Conservation (phyloP, 129 eudicot species). For the Pulicaria dysenterica region DNA sequence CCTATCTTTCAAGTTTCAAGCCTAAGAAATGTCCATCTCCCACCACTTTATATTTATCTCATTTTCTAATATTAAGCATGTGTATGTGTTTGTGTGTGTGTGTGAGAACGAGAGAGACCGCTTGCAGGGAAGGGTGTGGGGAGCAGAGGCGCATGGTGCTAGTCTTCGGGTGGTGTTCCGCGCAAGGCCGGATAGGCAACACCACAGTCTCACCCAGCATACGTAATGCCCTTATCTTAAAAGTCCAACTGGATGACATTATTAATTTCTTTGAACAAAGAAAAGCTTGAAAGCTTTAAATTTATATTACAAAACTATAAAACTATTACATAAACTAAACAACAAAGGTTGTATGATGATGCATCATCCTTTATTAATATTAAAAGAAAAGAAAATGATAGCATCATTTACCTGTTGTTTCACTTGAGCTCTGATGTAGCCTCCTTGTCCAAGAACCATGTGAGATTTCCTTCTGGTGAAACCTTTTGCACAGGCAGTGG, state of each 20-base stretch:
- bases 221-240: neutral
- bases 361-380: constrained; percentile 5
- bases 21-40: too few relatives aligned
- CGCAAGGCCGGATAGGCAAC: too few relatives aligned
- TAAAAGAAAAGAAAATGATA: neutral
- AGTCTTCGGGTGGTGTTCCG: too few relatives aligned
- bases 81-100: too few relatives aligned
- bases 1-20: too few relatives aligned
- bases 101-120: too few relatives aligned
- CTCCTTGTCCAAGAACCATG: constrained; percentile 73
- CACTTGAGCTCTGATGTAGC: constrained; percentile 54
- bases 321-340: constrained; percentile 20
- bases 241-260: neutral
- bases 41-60: too few relatives aligned
- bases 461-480: constrained; percentile 58
- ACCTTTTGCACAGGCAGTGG: constrained; percentile 71
- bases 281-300: neutral
- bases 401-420: constrained; percentile 7
- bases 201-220: too few relatives aligned
- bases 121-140: too few relatives aligned
- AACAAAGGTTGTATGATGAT: constrained; percentile 25
- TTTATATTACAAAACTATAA: neutral
- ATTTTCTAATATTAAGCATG: too few relatives aligned
- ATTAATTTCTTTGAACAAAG: neutral
- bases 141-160: too few relatives aligned